Percentiles rank a stretch among this genome's conserved stretches.
These are phyloP conservation scores for Triangularia verruculosa DNA, from an alignment of 2,329 filamentous ascomycete genomes.

Conservation along the genomic window DNA sequence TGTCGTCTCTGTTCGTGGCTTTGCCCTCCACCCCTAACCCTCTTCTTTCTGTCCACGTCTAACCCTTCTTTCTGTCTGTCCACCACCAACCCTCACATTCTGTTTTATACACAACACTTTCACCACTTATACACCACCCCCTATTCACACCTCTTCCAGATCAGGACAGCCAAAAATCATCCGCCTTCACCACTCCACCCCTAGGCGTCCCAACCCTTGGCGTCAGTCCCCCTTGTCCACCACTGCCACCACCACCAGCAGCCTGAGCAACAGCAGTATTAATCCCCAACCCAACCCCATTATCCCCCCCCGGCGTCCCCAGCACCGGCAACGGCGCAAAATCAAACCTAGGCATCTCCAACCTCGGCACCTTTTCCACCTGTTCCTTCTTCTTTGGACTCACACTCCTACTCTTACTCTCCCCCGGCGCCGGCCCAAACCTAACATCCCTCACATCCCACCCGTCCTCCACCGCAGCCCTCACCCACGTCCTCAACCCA, in stretches of 20 bases:
- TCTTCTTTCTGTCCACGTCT: too few relatives aligned
- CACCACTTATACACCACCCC: not conserved
- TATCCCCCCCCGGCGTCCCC: not conserved
- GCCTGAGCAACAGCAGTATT: not conserved
- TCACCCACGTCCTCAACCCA: conserved; percentile 84
- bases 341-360: conserved; percentile 59
- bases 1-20: not conserved
- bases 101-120: not conserved
- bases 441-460: conserved; percentile 83
- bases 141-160: not conserved
- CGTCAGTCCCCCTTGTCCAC: not conserved
- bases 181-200: conserved; percentile 12
- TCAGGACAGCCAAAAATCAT: not conserved
- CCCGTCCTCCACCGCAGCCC: conserved; percentile 78
- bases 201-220: conserved; percentile 21
- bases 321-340: conserved; percentile 34
- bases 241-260: not conserved
- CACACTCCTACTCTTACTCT: conserved; percentile 44
- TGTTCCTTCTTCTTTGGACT: conserved; percentile 43
- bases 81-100: not conserved
- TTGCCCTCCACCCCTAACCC: too few relatives aligned
- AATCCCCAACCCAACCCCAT: not conserved
- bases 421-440: conserved; percentile 58
- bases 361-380: conserved; percentile 55
- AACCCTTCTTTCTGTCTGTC: not conserved